Conservation (phyloP, 805 yeast genomes). For the Pichia rugopelliculosa region DNA sequence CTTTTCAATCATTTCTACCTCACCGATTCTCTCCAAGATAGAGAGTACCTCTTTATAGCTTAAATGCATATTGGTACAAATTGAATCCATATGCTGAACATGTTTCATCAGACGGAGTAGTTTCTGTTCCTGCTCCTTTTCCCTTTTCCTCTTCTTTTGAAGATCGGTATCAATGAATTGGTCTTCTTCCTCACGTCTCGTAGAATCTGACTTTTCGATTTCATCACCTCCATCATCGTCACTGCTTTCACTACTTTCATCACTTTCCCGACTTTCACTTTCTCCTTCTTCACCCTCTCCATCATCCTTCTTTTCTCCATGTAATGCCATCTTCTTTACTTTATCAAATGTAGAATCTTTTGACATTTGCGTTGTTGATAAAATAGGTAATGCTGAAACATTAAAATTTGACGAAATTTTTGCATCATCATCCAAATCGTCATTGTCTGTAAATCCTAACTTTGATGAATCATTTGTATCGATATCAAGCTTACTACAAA, state of each 20-base stretch:
- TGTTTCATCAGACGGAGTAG: conserved; percentile 42
- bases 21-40: conserved; percentile 37
- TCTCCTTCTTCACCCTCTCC: background rate
- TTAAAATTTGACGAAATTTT: background rate
- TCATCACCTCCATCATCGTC: background rate
- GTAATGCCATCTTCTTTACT: background rate
- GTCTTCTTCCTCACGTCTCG: conserved; percentile 6
- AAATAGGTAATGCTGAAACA: background rate
- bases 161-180: conserved; percentile 7
- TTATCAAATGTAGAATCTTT: background rate
- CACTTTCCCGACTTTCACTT: background rate
- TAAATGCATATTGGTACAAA: conserved; percentile 61
- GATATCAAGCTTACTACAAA: conserved; percentile 36
- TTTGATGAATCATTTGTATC: conserved; percentile 16
- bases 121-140: conserved; percentile 27
- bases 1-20: conserved; percentile 14
- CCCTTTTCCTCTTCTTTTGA: conserved; percentile 15
- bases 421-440: background rate
- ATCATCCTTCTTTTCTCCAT: background rate
- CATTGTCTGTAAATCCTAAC: background rate
- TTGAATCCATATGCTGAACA: conserved; percentile 51
- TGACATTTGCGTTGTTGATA: background rate
- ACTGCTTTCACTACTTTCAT: background rate
- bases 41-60: conserved; percentile 49
- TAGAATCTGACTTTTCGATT: background rate